These are phyloP conservation scores for Clonostachys sp. DNA, from an alignment of 2,329 filamentous ascomycete genomes.

Conservation along the genomic window DNA sequence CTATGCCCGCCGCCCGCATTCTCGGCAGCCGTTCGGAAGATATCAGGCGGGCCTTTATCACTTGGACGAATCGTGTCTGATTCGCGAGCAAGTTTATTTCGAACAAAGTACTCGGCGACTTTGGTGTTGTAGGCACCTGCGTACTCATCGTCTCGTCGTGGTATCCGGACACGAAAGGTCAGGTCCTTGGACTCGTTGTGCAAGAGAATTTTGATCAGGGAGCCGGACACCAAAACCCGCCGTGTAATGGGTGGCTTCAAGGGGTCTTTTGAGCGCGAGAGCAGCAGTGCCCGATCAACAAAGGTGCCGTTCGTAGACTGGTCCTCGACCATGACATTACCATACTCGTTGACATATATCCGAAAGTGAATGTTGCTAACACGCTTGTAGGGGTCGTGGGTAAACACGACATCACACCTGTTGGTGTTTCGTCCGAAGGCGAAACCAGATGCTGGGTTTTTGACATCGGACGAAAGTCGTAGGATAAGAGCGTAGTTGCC, in stretches of 20 bases:
- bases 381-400: conserved; percentile 62
- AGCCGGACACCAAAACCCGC: conserved; percentile 68
- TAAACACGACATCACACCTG: conserved; percentile 69
- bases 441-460: conserved; percentile 69
- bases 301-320: conserved; percentile 93
- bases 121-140: conserved; percentile 65
- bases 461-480: conserved; percentile 69
- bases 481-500: conserved; percentile 70
- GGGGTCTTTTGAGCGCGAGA: conserved; percentile 26
- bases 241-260: conserved; percentile 23
- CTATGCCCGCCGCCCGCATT: not conserved
- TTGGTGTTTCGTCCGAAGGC: conserved; percentile 74
- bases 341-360: conserved; percentile 84
- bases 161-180: conserved; percentile 81
- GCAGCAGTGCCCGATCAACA: conserved; percentile 70
- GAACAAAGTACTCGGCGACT: conserved; percentile 59
- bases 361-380: conserved; percentile 96
- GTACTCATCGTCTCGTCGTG: conserved; percentile 64
- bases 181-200: conserved; percentile 53
- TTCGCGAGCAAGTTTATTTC: conserved; percentile 16
- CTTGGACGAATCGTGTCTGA: too few relatives aligned
- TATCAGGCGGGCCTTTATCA: conserved; percentile 31
- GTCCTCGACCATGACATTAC: conserved; percentile 87
- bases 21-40: conserved; percentile 19
- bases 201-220: conserved; percentile 66